phyloP scores from a whole-genome alignment of 2,329 filamentous ascomycete genomes.

The Metarhizium brunneum region DNA sequence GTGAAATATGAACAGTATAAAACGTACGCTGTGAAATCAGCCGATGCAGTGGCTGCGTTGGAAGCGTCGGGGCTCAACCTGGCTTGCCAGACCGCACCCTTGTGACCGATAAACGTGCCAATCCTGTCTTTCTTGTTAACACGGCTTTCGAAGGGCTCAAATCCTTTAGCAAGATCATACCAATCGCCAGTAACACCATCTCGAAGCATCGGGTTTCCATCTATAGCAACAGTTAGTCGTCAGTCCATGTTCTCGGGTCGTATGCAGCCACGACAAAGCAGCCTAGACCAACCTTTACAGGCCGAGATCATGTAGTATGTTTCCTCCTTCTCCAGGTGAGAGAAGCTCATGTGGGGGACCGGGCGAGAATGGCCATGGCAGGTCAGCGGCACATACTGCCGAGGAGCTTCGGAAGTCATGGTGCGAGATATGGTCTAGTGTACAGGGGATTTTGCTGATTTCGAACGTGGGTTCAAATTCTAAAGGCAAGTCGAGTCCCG shows the following conservation, averaged over 20 bases:
- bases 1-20: neutral
- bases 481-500: neutral
- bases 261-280: neutral
- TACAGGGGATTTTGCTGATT: neutral
- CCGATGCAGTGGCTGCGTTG: constrained; percentile 85
- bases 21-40: constrained; percentile 85
- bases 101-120: constrained; percentile 95
- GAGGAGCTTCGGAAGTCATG: constrained; percentile 28
- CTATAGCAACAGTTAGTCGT: constrained; percentile 32
- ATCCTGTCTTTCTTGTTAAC: constrained; percentile 54
- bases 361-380: constrained; percentile 92
- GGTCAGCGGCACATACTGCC: constrained; percentile 74
- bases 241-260: constrained; percentile 13
- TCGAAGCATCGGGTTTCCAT: constrained; percentile 97
- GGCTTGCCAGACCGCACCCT: constrained; percentile 96
- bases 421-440: neutral
- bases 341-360: constrained; percentile 87
- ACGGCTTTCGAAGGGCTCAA: neutral
- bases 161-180: constrained; percentile 33
- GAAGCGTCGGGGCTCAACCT: constrained; percentile 80
- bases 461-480: neutral
- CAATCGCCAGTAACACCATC: constrained; percentile 94
- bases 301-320: constrained; percentile 89
- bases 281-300: constrained; percentile 61
- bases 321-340: constrained; percentile 69